Evolutionary conservation across 805 yeast species (phyloP).

Genomic region (Metschnikowia chrysomelidarum): DNA sequence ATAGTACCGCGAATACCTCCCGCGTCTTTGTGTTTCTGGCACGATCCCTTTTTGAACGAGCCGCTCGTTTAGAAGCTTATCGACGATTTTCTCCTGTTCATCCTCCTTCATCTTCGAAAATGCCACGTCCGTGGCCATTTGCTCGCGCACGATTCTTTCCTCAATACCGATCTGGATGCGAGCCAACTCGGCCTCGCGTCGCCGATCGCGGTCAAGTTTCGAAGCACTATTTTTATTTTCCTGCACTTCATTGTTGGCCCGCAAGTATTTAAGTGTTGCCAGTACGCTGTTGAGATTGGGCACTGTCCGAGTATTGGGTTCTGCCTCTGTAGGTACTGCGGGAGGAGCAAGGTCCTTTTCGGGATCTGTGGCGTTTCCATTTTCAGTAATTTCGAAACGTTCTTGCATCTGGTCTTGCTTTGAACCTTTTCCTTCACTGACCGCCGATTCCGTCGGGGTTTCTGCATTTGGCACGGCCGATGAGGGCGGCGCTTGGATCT

Average conservation of each 20-base stretch:
- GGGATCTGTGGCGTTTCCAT: too few relatives aligned
- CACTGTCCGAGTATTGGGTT: too few relatives aligned
- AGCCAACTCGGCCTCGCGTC: conserved; percentile 29
- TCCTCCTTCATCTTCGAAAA: conserved; percentile 27
- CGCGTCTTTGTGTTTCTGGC: conserved; percentile 10
- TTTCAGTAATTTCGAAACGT: too few relatives aligned
- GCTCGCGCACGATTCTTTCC: conserved; percentile 31
- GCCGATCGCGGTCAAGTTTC: conserved; percentile 21
- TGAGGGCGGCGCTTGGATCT: conserved; percentile 15
- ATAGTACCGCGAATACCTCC: conserved; percentile 10
- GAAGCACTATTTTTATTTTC: neutral
- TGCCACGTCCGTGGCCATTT: conserved; percentile 25
- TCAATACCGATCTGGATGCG: conserved; percentile 31
- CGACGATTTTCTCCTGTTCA: conserved; percentile 28
- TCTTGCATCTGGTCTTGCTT: too few relatives aligned
- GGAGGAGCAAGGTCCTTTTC: too few relatives aligned
- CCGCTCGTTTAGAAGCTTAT: conserved; percentile 29
- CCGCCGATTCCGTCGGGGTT: too few relatives aligned
- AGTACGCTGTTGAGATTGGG: conserved; percentile 11
- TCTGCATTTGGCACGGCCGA: too few relatives aligned
- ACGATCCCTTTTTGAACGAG: conserved; percentile 28
- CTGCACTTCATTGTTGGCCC: conserved; percentile 2
- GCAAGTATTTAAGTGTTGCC: conserved; percentile 18
- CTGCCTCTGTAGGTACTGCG: too few relatives aligned
- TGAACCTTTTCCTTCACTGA: too few relatives aligned